Evolutionary conservation across 2,329 filamentous ascomycete species (phyloP).

Genomic region (Colletotrichum sp.): DNA sequence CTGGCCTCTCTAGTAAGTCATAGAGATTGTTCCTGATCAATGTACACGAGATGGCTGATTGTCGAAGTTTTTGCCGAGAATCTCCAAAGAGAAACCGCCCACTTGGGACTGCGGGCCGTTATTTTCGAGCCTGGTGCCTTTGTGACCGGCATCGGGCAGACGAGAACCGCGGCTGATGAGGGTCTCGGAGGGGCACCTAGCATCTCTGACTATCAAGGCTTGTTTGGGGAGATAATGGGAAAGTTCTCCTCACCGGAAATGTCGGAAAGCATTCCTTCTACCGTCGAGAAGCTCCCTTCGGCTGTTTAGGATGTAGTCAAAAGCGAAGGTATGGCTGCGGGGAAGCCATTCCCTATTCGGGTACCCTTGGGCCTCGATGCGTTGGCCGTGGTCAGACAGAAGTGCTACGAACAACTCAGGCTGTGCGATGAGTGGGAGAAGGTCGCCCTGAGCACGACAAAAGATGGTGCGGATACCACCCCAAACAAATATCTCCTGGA

Average conservation of each 20-base stretch:
- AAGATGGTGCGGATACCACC: background rate
- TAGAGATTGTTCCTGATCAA: background rate
- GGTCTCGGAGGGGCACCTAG: constrained; percentile 8
- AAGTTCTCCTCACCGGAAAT: constrained; percentile 25
- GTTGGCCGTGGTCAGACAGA: constrained; percentile 26
- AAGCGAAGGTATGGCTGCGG: constrained; percentile 27
- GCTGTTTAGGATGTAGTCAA: constrained; percentile 32
- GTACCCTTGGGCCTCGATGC: constrained; percentile 35
- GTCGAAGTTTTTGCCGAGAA: background rate
- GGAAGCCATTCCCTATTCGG: constrained; percentile 27
- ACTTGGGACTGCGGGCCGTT: background rate
- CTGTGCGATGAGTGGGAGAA: background rate
- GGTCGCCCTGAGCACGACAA: background rate
- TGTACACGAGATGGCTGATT: background rate
- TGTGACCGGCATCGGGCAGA: constrained; percentile 15
- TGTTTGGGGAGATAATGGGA: constrained; percentile 23
- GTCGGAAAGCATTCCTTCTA: constrained; percentile 29
- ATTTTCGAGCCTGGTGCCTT: constrained; percentile 12
- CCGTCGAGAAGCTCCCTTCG: constrained; percentile 24
- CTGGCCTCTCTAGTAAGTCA: constrained; percentile 7
- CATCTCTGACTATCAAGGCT: constrained; percentile 23
- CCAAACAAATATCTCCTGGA: background rate
- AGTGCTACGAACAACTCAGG: constrained; percentile 23
- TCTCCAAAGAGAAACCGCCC: background rate
- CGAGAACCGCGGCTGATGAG: constrained; percentile 22